Conservation (phyloP, 352 stramenopile genomes). For the Globisporangium cylindrosporum region DNA sequence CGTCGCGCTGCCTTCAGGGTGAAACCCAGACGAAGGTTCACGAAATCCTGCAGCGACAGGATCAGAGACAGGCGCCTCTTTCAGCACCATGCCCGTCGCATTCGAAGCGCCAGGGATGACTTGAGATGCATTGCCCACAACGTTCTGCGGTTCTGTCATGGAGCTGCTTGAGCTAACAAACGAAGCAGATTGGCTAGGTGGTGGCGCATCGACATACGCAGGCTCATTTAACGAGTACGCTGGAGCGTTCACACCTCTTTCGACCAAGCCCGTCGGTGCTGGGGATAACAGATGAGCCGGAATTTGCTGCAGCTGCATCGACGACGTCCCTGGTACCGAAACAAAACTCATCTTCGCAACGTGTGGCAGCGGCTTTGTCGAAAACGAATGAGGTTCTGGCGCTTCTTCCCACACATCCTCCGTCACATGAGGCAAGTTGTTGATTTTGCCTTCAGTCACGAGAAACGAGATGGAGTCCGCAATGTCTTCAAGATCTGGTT, state of each 20-base stretch:
- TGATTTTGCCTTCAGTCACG: slow-evolving; percentile 83
- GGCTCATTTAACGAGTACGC: slow-evolving; percentile 15
- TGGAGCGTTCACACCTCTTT: slow-evolving; percentile 4
- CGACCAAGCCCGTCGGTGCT: slow-evolving; percentile 1
- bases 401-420: slow-evolving; percentile 87
- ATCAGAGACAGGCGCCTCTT: background rate
- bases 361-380: slow-evolving; percentile 69
- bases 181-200: slow-evolving; percentile 3
- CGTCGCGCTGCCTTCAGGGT: slow-evolving; percentile 9
- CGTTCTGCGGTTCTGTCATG: background rate
- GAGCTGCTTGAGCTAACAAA: background rate
- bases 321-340: slow-evolving; percentile 15
- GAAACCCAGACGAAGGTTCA: slow-evolving; percentile 4
- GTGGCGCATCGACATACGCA: slow-evolving; percentile 17
- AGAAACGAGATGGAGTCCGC: slow-evolving; percentile 91
- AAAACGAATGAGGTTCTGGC: slow-evolving; percentile 79
- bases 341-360: slow-evolving; percentile 82
- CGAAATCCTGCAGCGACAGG: background rate
- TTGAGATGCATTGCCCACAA: background rate
- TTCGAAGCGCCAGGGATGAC: slow-evolving; percentile 1
- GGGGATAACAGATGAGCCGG: slow-evolving; percentile 18
- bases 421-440: slow-evolving; percentile 72
- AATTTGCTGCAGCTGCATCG: slow-evolving; percentile 15
- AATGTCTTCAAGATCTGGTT: slow-evolving; percentile 92
- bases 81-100: slow-evolving; percentile 6